Percentiles rank a stretch among this genome's conserved stretches.
These are phyloP conservation scores for Agaricus blazei DNA, from an alignment of 768 basidiomycete species.

Conservation along the genomic window DNA sequence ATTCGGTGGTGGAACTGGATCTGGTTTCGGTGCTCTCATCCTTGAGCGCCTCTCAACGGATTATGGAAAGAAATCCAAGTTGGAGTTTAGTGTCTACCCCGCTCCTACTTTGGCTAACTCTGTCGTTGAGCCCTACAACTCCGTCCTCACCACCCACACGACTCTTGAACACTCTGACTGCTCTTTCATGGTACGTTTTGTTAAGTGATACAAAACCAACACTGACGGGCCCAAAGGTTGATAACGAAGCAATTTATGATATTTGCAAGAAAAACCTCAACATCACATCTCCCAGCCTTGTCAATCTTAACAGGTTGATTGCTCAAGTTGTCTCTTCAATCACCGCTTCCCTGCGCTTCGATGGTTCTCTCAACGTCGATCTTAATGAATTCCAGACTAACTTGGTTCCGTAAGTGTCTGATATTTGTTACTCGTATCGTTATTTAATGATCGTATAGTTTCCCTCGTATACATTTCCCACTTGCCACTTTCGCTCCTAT, in stretches of 20 bases:
- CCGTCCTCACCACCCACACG: constrained; percentile 95
- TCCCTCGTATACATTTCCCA: constrained; percentile 99
- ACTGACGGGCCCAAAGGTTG: constrained; percentile 50
- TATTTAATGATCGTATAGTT: constrained; percentile 38
- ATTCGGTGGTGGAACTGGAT: constrained; percentile 99
- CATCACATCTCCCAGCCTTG: constrained; percentile 81
- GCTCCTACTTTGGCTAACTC: constrained; percentile 86
- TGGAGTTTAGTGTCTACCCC: constrained; percentile 98
- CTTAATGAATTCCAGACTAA: constrained; percentile 99
- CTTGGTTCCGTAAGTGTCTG: constrained; percentile 78
- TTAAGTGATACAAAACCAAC: not conserved
- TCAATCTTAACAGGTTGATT: constrained; percentile 93
- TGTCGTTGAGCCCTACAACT: constrained; percentile 99
- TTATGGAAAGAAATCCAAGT: constrained; percentile 99
- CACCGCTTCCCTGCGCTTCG: constrained; percentile 95
- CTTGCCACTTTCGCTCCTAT: constrained; percentile 95
- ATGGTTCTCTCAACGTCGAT: constrained; percentile 96
- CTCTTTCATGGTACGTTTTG: constrained; percentile 87
- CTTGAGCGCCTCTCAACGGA: constrained; percentile 96
- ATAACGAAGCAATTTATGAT: constrained; percentile 99
- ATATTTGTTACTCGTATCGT: not conserved
- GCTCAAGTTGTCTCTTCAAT: constrained; percentile 98
- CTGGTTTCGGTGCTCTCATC: constrained; percentile 96
- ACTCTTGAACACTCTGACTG: constrained; percentile 99
- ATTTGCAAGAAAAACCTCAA: constrained; percentile 96